Base-by-base conservation (phyloP, 2,329 filamentous ascomycete genomes). In the Verticillium longisporum region DNA sequence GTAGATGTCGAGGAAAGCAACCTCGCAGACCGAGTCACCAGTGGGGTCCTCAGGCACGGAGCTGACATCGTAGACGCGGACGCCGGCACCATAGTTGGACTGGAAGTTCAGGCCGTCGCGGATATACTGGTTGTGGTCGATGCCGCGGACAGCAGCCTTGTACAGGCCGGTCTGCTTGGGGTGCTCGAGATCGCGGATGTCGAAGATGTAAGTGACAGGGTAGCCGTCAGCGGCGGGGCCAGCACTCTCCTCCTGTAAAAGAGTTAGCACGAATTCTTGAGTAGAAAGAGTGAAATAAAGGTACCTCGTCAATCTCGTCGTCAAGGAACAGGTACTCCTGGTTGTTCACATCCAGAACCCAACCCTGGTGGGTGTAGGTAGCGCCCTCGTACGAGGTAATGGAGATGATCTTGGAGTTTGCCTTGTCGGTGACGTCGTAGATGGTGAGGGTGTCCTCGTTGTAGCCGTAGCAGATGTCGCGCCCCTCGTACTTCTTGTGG, bases 331-430 rank as follows among this genome's bases (percentile, higher is more conserved):
- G 75, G 66, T 75, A 82, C 56, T 76, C 77, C 50, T 78, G 72
- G 60, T 70, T 77, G 34, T 74, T 69, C 1, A 70, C 68, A 66
- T 83, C 78, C 21, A 83, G 74, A 4, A 85, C 73, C 73, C 79
- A 80, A 4, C 84, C 84, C 45, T 59, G 57, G 67, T 87, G 84
- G 1, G 82, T 84, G 72, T 86, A 86, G 3, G 78, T 72, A 6
- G 82, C 82, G 53, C 83, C 83, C 26, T 80, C 77, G 68, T 86
- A 86, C 0, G 79, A 79, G 11, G 82, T 84, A 45, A 75, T 75
- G 33, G 82, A 84, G 57, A 76, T 73, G 64, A 85, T 75, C 45
- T 73, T 76, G 34, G 72, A 68, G 6, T 73, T 70, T 45, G 71
- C 71, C 73, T 82, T 82, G 67, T 82, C 71, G 1, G 79, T 82